Conservation (phyloP, 192 early-diverging fungal genomes). For the Podila epigama region DNA sequence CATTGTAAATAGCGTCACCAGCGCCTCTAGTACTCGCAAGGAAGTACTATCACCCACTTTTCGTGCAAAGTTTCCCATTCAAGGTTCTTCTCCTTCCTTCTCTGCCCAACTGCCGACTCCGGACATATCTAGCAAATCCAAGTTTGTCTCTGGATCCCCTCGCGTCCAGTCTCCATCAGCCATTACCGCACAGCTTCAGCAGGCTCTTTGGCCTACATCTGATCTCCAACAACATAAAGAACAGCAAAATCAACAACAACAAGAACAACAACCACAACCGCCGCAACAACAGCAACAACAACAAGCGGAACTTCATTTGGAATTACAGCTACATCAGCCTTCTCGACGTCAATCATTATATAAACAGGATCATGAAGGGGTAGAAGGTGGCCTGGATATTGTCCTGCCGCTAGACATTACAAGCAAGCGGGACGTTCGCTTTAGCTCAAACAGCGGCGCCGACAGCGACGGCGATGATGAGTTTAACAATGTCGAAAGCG, state of each 20-base stretch:
- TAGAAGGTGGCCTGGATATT: too few species aligned
- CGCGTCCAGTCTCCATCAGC: conserved; percentile 40
- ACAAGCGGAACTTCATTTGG: background rate
- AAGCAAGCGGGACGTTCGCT: too few species aligned
- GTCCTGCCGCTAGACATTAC: too few species aligned
- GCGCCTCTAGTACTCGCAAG: conserved; percentile 12
- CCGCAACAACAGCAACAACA: background rate
- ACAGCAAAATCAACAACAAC: background rate
- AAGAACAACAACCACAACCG: background rate
- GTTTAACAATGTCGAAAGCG: background rate
- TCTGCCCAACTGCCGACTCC: conserved; percentile 28
- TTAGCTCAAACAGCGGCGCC: background rate
- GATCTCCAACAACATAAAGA: too few species aligned
- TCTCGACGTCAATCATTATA: too few species aligned
- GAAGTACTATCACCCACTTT: conserved; percentile 43
- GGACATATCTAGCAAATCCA: conserved; percentile 26
- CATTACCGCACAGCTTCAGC: conserved; percentile 35
- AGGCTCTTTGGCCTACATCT: conserved; percentile 19
- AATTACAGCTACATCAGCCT: too few species aligned
- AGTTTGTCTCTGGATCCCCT: conserved; percentile 21
- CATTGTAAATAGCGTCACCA: conserved; percentile 28
- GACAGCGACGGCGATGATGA: background rate
- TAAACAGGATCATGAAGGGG: too few species aligned
- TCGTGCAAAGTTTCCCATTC: conserved; percentile 26
- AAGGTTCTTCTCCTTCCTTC: conserved; percentile 23